These are phyloP conservation scores for Pseudogymnoascus sp. DNA, from an alignment of 2,329 filamentous ascomycete species.

Conservation along the genomic window DNA sequence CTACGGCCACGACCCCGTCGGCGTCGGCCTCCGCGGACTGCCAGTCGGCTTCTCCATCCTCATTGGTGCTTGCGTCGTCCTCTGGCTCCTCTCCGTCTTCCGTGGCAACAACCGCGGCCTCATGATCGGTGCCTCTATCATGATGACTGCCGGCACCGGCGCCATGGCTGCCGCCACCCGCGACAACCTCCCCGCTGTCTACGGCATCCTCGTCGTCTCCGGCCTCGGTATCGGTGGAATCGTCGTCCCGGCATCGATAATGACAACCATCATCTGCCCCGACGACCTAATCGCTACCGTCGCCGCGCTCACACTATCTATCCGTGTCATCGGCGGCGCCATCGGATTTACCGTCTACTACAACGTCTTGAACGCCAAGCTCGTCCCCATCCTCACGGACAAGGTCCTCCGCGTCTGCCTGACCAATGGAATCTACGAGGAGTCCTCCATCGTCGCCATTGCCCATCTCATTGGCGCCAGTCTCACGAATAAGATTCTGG, in stretches of 20 bases:
- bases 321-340: slow-evolving; percentile 60
- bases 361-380: slow-evolving; percentile 45
- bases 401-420: slow-evolving; percentile 17
- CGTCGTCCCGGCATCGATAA: slow-evolving; percentile 60
- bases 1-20: slow-evolving; percentile 56
- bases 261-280: slow-evolving; percentile 62
- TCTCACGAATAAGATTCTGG: slow-evolving; percentile 31
- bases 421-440: slow-evolving; percentile 25
- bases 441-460: slow-evolving; percentile 39
- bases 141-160: slow-evolving; percentile 63
- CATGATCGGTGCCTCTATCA: slow-evolving; percentile 49
- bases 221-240: slow-evolving; percentile 61
- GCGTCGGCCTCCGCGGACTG: slow-evolving; percentile 57
- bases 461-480: background rate
- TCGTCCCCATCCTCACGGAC: slow-evolving; percentile 20
- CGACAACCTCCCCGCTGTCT: slow-evolving; percentile 48
- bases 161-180: slow-evolving; percentile 42
- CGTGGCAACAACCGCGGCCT: slow-evolving; percentile 53
- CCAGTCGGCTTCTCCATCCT: slow-evolving; percentile 60
- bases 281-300: slow-evolving; percentile 65
- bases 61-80: slow-evolving; percentile 50
- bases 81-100: slow-evolving; percentile 50
- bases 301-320: slow-evolving; percentile 60
- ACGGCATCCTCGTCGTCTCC: slow-evolving; percentile 52
- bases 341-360: slow-evolving; percentile 56